Evolutionary conservation across 1,284 basidiomycete species (phyloP).

Genomic region (Ceratobasidium sp.): DNA sequence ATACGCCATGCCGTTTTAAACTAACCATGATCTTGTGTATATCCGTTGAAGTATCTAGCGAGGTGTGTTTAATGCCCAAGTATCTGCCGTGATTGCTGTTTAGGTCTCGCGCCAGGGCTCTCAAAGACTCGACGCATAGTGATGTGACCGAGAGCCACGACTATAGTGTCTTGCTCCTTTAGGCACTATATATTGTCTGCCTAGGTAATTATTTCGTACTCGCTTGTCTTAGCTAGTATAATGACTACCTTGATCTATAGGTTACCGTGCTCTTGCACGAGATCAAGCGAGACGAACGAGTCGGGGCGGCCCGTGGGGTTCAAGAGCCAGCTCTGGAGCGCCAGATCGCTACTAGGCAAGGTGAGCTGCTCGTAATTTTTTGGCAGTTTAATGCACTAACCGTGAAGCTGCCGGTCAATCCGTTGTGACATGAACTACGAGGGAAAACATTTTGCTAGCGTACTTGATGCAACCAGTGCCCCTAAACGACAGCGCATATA

Average conservation of each 20-base stretch:
- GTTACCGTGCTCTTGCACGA: slow-evolving; percentile 10
- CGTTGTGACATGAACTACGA: not conserved
- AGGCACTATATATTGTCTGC: not conserved
- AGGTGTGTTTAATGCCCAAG: too few species aligned
- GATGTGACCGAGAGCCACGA: not conserved
- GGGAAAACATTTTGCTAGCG: not conserved
- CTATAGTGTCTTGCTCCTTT: not conserved
- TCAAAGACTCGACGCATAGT: not conserved
- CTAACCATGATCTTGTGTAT: too few species aligned
- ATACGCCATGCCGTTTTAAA: too few species aligned
- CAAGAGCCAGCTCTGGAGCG: not conserved
- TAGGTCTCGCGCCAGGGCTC: too few species aligned
- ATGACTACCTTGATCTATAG: too few species aligned
- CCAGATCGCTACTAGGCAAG: not conserved
- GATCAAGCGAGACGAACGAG: not conserved
- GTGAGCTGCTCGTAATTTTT: not conserved
- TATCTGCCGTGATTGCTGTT: too few species aligned
- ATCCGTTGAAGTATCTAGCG: too few species aligned
- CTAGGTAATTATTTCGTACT: too few species aligned
- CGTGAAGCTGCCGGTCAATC: not conserved
- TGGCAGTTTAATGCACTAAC: not conserved
- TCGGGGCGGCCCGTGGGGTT: slow-evolving; percentile 12
- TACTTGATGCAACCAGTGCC: not conserved
- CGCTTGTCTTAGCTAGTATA: too few species aligned
- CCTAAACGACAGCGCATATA: slow-evolving; percentile 14